A percentile compares a stretch with the other conserved stretches of the same genome.
phyloP scores from a whole-genome alignment of 495 filamentous ascomycete genomes.

The Halenospora varia region DNA sequence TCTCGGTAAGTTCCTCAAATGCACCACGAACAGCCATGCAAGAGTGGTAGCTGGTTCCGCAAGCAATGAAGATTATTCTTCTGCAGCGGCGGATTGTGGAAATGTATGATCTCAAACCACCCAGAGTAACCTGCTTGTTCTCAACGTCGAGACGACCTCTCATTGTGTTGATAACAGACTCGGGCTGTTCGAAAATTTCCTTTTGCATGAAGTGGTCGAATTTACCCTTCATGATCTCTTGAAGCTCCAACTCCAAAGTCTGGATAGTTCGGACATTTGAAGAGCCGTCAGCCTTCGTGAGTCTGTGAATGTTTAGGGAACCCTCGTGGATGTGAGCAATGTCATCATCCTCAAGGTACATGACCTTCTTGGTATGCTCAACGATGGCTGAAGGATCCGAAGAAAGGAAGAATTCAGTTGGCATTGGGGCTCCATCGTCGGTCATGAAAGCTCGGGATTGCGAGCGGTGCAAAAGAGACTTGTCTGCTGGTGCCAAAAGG shows the following conservation, averaged over 20 bases:
- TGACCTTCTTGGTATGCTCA: constrained; percentile 99
- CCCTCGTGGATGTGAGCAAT: constrained; percentile 99
- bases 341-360: constrained; percentile 98
- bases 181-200: constrained; percentile 99
- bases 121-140: constrained; percentile 91
- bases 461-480: constrained; percentile 94
- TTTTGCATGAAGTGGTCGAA: constrained; percentile 99
- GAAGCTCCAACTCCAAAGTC: constrained; percentile 95
- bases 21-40: constrained; percentile 98
- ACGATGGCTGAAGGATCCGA: constrained; percentile 98
- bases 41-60: constrained; percentile 95
- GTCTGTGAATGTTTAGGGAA: constrained; percentile 95
- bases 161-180: constrained; percentile 99
- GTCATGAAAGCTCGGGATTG: constrained; percentile 98
- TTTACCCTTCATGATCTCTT: constrained; percentile 99
- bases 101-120: constrained; percentile 93
- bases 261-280: constrained; percentile 97
- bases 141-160: constrained; percentile 90
- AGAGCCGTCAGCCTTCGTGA: constrained; percentile 93
- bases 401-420: constrained; percentile 98
- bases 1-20: constrained; percentile 97
- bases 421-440: constrained; percentile 93
- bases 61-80: constrained; percentile 96
- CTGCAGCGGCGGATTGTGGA: constrained; percentile 93
- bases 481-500: constrained; percentile 83